Evolutionary conservation across 768 basidiomycete genomes (phyloP).

Genomic region (Tylopilus felleus): DNA sequence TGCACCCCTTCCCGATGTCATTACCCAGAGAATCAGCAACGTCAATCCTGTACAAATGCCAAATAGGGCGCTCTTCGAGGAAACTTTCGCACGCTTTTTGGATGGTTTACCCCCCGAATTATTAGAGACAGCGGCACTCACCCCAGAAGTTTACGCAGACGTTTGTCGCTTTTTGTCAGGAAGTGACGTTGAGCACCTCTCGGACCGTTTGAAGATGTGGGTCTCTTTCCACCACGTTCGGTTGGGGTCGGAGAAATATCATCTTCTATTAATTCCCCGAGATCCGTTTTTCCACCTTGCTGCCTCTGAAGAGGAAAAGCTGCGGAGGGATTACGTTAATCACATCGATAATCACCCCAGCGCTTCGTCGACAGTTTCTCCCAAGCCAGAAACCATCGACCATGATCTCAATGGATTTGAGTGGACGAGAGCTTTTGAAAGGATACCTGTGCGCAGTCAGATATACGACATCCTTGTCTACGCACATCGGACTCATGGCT

Average conservation of each 20-base stretch:
- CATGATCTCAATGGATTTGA: conserved; percentile 29
- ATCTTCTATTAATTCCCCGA: conserved; percentile 56
- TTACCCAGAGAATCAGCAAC: conserved; percentile 52
- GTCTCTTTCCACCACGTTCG: conserved; percentile 56
- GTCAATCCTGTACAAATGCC: conserved; percentile 62
- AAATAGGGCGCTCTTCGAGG: conserved; percentile 49
- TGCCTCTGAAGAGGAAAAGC: conserved; percentile 46
- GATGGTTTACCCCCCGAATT: conserved; percentile 50
- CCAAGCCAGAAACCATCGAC: conserved; percentile 18
- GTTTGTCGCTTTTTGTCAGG: conserved; percentile 47
- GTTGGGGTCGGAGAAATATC: conserved; percentile 55
- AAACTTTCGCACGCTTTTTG: conserved; percentile 46
- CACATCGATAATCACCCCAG: conserved; percentile 30
- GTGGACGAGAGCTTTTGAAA: conserved; percentile 47
- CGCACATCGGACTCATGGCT: conserved; percentile 58
- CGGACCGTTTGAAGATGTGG: conserved; percentile 52
- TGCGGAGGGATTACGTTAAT: conserved; percentile 45
- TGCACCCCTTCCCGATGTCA: conserved; percentile 54
- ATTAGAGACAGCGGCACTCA: conserved; percentile 57
- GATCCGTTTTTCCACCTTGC: conserved; percentile 56
- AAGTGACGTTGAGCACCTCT: conserved; percentile 27
- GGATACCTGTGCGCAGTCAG: conserved; percentile 62
- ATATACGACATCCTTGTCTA: conserved; percentile 69
- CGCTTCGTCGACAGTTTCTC: conserved; percentile 7
- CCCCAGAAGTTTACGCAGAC: conserved; percentile 51